These are phyloP conservation scores for Hortiboletus campestris DNA, from an alignment of 768 basidiomycete genomes.

Conservation along the genomic window DNA sequence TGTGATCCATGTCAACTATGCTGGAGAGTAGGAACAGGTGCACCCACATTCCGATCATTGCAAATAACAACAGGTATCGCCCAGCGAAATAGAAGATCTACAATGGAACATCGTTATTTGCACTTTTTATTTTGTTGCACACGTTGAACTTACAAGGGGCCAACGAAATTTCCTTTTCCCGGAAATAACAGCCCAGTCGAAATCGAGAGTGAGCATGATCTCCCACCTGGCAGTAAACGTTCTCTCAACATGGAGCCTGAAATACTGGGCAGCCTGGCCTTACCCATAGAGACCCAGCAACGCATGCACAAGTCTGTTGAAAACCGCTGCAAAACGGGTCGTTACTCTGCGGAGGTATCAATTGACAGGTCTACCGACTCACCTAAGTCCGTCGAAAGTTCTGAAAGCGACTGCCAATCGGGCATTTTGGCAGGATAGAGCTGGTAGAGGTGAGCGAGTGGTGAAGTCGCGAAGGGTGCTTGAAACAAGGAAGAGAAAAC, in stretches of 20 bases:
- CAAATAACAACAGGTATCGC: conserved; percentile 44
- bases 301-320: conserved; percentile 42
- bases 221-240: conserved; percentile 38
- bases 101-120: conserved; percentile 4
- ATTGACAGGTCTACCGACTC: conserved; percentile 11
- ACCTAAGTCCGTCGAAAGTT: conserved; percentile 39
- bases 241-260: neutral
- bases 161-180: conserved; percentile 45
- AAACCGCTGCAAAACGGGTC: conserved; percentile 30
- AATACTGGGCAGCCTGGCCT: conserved; percentile 11
- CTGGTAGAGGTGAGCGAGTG: neutral
- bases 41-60: conserved; percentile 47
- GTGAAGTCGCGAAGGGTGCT: neutral
- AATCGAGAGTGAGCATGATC: conserved; percentile 39
- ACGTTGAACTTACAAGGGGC: conserved; percentile 41
- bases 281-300: conserved; percentile 46
- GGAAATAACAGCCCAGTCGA: conserved; percentile 41
- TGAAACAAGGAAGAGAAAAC: neutral
- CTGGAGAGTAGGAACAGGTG: neutral
- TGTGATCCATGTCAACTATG: conserved; percentile 2
- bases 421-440: conserved; percentile 31
- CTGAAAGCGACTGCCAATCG: conserved; percentile 39
- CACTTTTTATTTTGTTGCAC: neutral
- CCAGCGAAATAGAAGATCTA: conserved; percentile 47
- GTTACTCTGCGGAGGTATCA: neutral